These are phyloP conservation scores for Chara braunii DNA, from an alignment of 139 green algal genomes.

Conservation along the genomic window DNA sequence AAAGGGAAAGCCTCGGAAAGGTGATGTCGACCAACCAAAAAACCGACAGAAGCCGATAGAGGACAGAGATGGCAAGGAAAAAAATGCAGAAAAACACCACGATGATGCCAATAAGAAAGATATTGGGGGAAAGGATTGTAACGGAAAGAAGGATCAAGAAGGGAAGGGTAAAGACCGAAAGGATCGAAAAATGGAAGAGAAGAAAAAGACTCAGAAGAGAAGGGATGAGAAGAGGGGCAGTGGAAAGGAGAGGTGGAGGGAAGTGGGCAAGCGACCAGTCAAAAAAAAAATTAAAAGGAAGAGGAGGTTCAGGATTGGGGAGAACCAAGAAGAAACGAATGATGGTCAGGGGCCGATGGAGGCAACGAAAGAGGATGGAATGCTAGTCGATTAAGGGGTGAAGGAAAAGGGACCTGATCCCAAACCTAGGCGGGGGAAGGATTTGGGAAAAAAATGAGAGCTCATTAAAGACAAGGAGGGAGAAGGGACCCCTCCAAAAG, in stretches of 20 bases:
- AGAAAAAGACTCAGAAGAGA: neutral
- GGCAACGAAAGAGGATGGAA: neutral
- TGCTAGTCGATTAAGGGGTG: neutral
- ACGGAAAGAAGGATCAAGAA: too few species aligned
- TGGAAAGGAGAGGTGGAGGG: conserved; percentile 1
- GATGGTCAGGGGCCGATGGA: neutral
- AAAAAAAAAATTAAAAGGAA: too few species aligned
- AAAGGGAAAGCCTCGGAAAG: too few species aligned
- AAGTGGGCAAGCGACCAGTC: neutral
- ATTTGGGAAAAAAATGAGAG: neutral
- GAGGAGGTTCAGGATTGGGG: neutral
- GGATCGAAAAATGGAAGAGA: neutral
- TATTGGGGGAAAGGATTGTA: too few species aligned
- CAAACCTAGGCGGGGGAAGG: neutral
- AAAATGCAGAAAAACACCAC: too few species aligned
- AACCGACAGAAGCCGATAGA: too few species aligned
- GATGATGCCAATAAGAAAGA: too few species aligned
- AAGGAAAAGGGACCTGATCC: neutral
- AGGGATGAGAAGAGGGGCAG: neutral
- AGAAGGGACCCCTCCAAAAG: too few species aligned
- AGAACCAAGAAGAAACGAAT: neutral
- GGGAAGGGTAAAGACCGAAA: too few species aligned
- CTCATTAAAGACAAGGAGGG: neutral
- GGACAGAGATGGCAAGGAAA: too few species aligned
- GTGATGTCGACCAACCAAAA: too few species aligned